Percentiles rank a stretch among this genome's conserved stretches.
phyloP scores from a whole-genome alignment of 306 rosid species.

The Phaseolus lunatus region DNA sequence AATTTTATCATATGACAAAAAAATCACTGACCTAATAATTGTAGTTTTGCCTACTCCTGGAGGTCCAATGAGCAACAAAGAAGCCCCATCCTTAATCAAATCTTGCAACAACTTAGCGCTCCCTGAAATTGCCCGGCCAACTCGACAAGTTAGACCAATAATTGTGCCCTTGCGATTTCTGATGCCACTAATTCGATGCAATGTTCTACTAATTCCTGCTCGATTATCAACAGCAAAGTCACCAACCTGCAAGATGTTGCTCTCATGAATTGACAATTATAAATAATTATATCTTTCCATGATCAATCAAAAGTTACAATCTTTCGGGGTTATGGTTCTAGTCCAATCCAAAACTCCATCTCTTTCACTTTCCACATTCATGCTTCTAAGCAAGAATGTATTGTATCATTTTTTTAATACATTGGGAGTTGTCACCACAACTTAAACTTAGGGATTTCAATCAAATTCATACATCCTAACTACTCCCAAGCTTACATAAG shows the following conservation, averaged over 20 bases:
- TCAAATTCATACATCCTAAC: constrained; percentile 21
- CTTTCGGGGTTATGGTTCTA: not conserved
- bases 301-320: constrained; percentile 17
- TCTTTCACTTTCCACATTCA: not conserved
- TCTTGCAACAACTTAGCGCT: constrained; percentile 83
- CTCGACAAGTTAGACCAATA: constrained; percentile 96
- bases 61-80: constrained; percentile 94
- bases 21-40: constrained; percentile 73
- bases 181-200: constrained; percentile 93
- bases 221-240: constrained; percentile 89
- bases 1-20: constrained; percentile 12
- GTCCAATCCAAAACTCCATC: constrained; percentile 15
- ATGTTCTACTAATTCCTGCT: constrained; percentile 96
- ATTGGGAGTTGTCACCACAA: not conserved
- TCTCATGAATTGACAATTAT: constrained; percentile 43
- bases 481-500: not conserved
- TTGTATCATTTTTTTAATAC: not conserved
- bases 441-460: not conserved
- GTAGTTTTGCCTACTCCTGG: constrained; percentile 99
- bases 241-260: constrained; percentile 72
- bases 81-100: constrained; percentile 89
- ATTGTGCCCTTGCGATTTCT: constrained; percentile 88
- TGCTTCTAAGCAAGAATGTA: constrained; percentile 17
- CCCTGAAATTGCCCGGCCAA: constrained; percentile 91
- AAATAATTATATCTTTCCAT: constrained; percentile 15